A percentile compares a stretch with the other conserved stretches of the same genome.
phyloP scores from a whole-genome alignment of 2,329 filamentous ascomycete species.

The Xylariaceae sp. region DNA sequence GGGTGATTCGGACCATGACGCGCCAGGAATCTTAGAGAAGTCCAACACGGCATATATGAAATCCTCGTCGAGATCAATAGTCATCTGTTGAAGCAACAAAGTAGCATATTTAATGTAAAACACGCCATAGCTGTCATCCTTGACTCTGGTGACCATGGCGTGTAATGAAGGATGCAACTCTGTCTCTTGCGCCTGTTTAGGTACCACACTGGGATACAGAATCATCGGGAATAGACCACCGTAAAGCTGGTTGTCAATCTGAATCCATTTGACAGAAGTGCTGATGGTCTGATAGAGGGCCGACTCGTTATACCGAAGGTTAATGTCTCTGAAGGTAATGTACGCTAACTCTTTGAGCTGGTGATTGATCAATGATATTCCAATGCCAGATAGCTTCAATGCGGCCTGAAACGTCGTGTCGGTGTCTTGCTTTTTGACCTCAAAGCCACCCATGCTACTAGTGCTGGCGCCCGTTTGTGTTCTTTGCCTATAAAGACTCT shows the following conservation, averaged over 20 bases:
- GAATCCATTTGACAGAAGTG: slow-evolving; percentile 95
- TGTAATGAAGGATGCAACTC: slow-evolving; percentile 96
- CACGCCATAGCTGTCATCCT: slow-evolving; percentile 97
- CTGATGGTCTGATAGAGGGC: slow-evolving; percentile 89
- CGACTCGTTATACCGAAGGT: slow-evolving; percentile 92
- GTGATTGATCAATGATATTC: slow-evolving; percentile 90
- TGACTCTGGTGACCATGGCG: slow-evolving; percentile 88
- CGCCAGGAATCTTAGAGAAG: slow-evolving; percentile 90
- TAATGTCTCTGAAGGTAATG: slow-evolving; percentile 87
- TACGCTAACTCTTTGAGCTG: slow-evolving; percentile 93
- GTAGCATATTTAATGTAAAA: slow-evolving; percentile 99
- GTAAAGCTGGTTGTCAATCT: slow-evolving; percentile 98
- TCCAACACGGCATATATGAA: slow-evolving; percentile 97
- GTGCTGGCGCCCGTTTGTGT: slow-evolving; percentile 58
- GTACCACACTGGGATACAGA: slow-evolving; percentile 95
- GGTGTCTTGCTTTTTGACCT: slow-evolving; percentile 90
- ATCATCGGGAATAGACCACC: slow-evolving; percentile 98
- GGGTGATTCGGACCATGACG: slow-evolving; percentile 79
- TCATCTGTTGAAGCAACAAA: slow-evolving; percentile 94
- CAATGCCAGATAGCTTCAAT: slow-evolving; percentile 85
- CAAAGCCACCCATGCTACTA: slow-evolving; percentile 74
- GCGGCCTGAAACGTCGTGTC: slow-evolving; percentile 89
- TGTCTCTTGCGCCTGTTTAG: slow-evolving; percentile 95
- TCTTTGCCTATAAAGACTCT: slow-evolving; percentile 80
- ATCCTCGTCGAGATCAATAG: slow-evolving; percentile 94